A percentile compares a stretch with the other conserved stretches of the same genome.
Conservation (phyloP, 139 green algal genomes). For the Picochlorum sp. region DNA sequence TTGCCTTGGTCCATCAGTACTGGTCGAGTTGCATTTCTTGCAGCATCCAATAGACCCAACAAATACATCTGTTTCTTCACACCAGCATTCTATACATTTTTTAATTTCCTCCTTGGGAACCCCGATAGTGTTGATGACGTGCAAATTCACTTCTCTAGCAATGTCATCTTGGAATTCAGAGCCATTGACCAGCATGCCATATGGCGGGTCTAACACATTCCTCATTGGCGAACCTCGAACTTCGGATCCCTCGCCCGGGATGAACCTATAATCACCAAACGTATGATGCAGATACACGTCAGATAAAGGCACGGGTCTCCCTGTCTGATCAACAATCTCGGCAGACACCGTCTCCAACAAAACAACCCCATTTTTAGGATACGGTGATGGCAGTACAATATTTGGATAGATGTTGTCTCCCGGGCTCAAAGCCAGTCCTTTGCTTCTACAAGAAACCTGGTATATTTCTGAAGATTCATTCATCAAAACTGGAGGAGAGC, state of each 20-base stretch:
- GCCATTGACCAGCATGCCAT: background rate
- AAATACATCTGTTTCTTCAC: background rate
- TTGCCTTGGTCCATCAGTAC: background rate
- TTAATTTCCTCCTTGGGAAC: background rate
- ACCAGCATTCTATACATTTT: constrained; percentile 8
- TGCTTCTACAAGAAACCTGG: background rate
- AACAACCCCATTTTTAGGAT: background rate
- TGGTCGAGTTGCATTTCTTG: background rate
- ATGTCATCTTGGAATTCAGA: background rate
- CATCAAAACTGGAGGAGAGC: background rate
- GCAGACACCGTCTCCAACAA: background rate
- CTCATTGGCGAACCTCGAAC: background rate
- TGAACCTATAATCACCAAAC: constrained; percentile 1
- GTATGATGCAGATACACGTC: constrained; percentile 6
- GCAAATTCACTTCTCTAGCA: background rate
- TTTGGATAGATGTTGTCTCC: constrained; percentile 5
- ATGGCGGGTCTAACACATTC: background rate
- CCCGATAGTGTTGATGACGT: background rate
- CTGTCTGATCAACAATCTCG: background rate
- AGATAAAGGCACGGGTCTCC: background rate
- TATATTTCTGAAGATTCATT: background rate
- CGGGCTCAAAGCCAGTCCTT: background rate
- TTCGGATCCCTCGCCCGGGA: background rate
- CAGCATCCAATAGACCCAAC: constrained; percentile 2
- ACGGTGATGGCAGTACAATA: background rate